Evolutionary conservation across 352 stramenopile genomes (phyloP).

Genomic region (Phytophthora cryptogea): DNA sequence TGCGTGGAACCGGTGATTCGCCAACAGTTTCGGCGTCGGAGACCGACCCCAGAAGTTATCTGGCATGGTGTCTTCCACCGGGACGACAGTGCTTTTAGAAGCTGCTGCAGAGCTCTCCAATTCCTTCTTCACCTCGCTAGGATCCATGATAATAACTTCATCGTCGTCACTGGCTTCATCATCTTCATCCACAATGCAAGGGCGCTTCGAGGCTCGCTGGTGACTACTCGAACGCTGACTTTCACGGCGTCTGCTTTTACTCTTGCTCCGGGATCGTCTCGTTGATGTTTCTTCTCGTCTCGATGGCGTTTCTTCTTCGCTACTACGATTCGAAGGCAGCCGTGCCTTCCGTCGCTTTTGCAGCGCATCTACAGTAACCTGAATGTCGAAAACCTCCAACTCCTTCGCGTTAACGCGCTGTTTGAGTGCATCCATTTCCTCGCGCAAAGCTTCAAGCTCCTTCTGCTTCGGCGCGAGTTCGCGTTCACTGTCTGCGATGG

Average conservation of each 20-base stretch:
- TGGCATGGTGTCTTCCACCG: slow-evolving; percentile 48
- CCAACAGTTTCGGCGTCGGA: slow-evolving; percentile 64
- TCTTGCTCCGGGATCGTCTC: slow-evolving; percentile 28
- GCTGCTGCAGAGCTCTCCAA: slow-evolving; percentile 12
- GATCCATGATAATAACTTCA: slow-evolving; percentile 58
- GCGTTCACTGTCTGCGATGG: slow-evolving; percentile 48
- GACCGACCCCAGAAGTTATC: slow-evolving; percentile 83
- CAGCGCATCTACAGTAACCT: slow-evolving; percentile 65
- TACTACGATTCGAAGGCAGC: slow-evolving; percentile 20
- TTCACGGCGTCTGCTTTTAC: slow-evolving; percentile 23
- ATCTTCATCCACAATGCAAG: slow-evolving; percentile 70
- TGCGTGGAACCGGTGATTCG: slow-evolving; percentile 61
- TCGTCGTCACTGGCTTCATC: slow-evolving; percentile 60
- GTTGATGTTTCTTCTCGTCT: slow-evolving; percentile 11
- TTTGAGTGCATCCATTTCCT: slow-evolving; percentile 41
- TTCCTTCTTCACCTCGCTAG: slow-evolving; percentile 47
- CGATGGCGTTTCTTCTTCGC: slow-evolving; percentile 13
- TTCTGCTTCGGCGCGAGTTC: slow-evolving; percentile 50
- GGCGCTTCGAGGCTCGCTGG: slow-evolving; percentile 50
- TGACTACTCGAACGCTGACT: slow-evolving; percentile 40
- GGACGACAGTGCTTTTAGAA: slow-evolving; percentile 29
- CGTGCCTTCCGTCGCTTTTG: slow-evolving; percentile 53
- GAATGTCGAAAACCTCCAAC: slow-evolving; percentile 69
- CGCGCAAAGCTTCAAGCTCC: slow-evolving; percentile 46
- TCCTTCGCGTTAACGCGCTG: slow-evolving; percentile 54